Percentiles rank a stretch among this genome's conserved stretches.
These are phyloP conservation scores for Rosa hybrid DNA, from an alignment of 331 rosid species.

Conservation along the genomic window DNA sequence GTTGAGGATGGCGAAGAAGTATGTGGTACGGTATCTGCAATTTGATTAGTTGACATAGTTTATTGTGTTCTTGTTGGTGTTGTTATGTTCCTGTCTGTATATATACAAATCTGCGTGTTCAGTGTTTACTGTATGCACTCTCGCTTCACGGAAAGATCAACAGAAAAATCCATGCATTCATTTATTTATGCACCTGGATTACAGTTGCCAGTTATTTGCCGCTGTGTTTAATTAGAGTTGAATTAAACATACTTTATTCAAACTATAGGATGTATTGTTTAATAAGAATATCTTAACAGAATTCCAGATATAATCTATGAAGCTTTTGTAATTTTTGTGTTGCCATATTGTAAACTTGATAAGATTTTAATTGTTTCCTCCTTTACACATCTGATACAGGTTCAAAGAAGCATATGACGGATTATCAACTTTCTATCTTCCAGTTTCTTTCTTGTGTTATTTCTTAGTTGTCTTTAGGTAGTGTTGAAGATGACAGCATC, in stretches of 20 bases:
- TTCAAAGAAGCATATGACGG: neutral
- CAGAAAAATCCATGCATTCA: neutral
- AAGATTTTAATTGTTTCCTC: neutral
- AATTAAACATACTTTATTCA: neutral
- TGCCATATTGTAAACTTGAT: neutral
- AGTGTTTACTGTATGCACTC: neutral
- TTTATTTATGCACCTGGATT: neutral
- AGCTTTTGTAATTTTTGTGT: neutral
- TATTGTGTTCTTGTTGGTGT: neutral
- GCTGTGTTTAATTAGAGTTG: neutral
- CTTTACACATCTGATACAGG: neutral
- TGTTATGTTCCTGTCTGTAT: neutral
- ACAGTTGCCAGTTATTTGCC: neutral
- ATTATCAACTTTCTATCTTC: neutral
- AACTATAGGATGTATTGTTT: too few relatives aligned
- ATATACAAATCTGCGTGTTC: neutral
- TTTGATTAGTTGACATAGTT: neutral
- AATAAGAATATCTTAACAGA: too few relatives aligned
- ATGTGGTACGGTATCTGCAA: neutral
- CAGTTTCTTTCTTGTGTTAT: neutral
- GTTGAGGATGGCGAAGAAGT: neutral
- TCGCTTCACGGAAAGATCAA: neutral
- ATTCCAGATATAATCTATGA: neutral
- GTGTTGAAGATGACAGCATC: too few relatives aligned
- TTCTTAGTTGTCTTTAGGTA: neutral